Base-by-base conservation (phyloP, 768 basidiomycete species). In the Rubroboletus pulcherrimus region DNA sequence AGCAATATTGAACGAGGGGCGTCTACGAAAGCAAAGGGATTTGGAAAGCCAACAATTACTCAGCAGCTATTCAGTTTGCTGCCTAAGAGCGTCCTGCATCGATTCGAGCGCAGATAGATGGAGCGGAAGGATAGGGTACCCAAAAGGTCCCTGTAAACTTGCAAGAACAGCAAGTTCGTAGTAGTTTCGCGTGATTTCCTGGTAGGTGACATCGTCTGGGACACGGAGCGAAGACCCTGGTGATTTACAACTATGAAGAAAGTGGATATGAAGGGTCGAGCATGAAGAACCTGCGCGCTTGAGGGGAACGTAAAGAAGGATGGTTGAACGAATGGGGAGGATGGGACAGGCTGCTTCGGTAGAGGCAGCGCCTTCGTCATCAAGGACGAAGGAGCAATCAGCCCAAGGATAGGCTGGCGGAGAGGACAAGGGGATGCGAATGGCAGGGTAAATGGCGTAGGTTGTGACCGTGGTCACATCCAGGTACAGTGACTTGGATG, bases 31-130 rank as follows among this genome's bases (percentile, higher is more conserved):
- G 56, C 30, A 47, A 51, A 33, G 21, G 33, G 31, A 35, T 12
- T 15, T 3, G 6, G 40, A 51, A 50, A 21, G 11, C 37, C 30
- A 38, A 54, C n/a, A 40, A 57, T n/a, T 14, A n/a, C 12, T 19
- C 14, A 12, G 26, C 31, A 26, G 47, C 15, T 63, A 73, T 30
- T 66, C 63, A 9, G 48, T 10, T 49, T 70, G 70, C 40, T 71
- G 71, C 39, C 61, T 62, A n/a, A 78, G 65, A 5, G 74, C 74
- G 31, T 66, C 64, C 17, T 71, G 69, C 82, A 90, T 87, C 19
- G 77, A 76, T 54, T 89, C 83, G 26, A 89, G 76, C 15, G 88
- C 87, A 31, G 83, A 85, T 35, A 92, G 75, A 64, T 93, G 90
- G 65, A 87, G 82, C 12, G 90, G 91, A 49, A 93, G 68, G 38